Percentiles rank a stretch among this genome's conserved stretches.
Evolutionary conservation across 2,329 filamentous ascomycete genomes (phyloP).

Genomic region (Aspergillus intermedius): DNA sequence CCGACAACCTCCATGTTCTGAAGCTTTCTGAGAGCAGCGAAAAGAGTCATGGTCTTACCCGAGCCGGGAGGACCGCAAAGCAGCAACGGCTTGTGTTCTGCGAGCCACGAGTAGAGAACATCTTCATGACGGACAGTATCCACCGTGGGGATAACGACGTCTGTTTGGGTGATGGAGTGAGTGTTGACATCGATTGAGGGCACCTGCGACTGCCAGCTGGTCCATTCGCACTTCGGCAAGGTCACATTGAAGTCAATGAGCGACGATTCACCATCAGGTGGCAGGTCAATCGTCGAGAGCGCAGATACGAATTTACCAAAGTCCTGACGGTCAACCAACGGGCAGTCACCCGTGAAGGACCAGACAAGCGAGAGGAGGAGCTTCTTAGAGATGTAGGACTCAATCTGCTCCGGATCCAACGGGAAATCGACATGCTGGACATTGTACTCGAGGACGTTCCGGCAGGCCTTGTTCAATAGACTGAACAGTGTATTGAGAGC

Average conservation of each 20-base stretch:
- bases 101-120: constrained; percentile 98
- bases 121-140: constrained; percentile 98
- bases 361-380: constrained; percentile 86
- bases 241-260: constrained; percentile 94
- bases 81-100: constrained; percentile 93
- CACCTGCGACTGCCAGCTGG: constrained; percentile 89
- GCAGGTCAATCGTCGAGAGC: constrained; percentile 78
- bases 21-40: constrained; percentile 91
- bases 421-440: constrained; percentile 90
- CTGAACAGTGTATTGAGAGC: constrained; percentile 92
- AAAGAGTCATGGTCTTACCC: constrained; percentile 99
- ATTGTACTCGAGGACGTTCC: constrained; percentile 93
- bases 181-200: constrained; percentile 95
- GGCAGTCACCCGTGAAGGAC: constrained; percentile 94
- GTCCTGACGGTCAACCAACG: constrained; percentile 73
- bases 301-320: constrained; percentile 82
- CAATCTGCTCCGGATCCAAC: constrained; percentile 80
- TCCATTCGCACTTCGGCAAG: constrained; percentile 82
- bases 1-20: constrained; percentile 99
- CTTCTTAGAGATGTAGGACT: constrained; percentile 88
- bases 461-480: constrained; percentile 85
- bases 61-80: constrained; percentile 97
- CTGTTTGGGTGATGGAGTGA: constrained; percentile 94
- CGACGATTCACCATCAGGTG: constrained; percentile 66
- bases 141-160: constrained; percentile 94